Percentiles rank a stretch among this genome's conserved stretches.
phyloP scores from a whole-genome alignment of 2,329 filamentous ascomycete species.

The Canariomyces notabilis region DNA sequence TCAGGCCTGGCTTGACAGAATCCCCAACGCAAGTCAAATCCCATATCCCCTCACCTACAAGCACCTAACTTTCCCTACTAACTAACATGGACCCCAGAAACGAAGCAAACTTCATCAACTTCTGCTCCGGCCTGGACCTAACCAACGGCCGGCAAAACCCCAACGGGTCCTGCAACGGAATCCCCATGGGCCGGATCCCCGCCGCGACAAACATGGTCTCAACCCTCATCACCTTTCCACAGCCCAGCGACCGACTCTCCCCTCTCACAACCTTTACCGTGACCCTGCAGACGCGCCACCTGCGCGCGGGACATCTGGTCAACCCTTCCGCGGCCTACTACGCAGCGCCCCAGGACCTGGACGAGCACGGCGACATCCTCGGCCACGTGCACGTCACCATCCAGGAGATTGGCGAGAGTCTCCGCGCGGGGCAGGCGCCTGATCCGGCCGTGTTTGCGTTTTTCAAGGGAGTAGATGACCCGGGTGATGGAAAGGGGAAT shows the following conservation, averaged over 20 bases:
- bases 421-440: constrained; percentile 34
- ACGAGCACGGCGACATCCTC: constrained; percentile 34
- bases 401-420: constrained; percentile 40
- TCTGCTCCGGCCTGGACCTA: constrained; percentile 48
- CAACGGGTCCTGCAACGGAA: constrained; percentile 51
- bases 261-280: constrained; percentile 43
- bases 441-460: constrained; percentile 43
- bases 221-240: constrained; percentile 45
- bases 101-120: constrained; percentile 52
- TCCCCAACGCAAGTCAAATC: constrained; percentile 43
- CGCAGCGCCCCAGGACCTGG: constrained; percentile 47
- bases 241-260: constrained; percentile 35
- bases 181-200: constrained; percentile 55
- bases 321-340: constrained; percentile 52
- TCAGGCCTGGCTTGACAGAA: constrained; percentile 30
- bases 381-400: constrained; percentile 49
- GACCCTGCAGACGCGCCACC: constrained; percentile 42
- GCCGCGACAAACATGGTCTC: constrained; percentile 48
- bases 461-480: constrained; percentile 55
- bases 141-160: constrained; percentile 51
- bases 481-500: constrained; percentile 41
- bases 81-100: constrained; percentile 4
- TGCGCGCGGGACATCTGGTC: constrained; percentile 49
- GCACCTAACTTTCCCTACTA: background rate
- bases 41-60: background rate